A percentile compares a stretch with the other conserved stretches of the same genome.
Conservation (phyloP, 2,329 filamentous ascomycete genomes). For the Claviceps sp. region DNA sequence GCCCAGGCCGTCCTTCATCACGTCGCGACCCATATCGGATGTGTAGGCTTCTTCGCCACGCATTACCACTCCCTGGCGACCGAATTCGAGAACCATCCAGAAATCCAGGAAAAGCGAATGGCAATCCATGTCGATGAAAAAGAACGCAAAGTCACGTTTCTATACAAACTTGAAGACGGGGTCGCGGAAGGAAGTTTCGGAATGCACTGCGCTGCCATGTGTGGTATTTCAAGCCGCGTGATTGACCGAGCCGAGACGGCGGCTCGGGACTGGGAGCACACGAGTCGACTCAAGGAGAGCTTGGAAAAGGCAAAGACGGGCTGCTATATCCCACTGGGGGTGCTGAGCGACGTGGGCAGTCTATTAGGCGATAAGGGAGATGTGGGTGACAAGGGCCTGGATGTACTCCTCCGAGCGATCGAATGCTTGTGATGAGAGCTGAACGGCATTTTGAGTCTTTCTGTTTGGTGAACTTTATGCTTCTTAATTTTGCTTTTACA, state of each 20-base stretch:
- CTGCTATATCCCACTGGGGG: conserved; percentile 70
- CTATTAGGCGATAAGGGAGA: conserved; percentile 48
- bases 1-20: conserved; percentile 97
- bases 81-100: conserved; percentile 80
- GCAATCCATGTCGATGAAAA: conserved; percentile 83
- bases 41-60: conserved; percentile 91
- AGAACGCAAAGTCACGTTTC: conserved; percentile 78
- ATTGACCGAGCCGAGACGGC: conserved; percentile 81
- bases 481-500: background rate
- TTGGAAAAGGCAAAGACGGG: conserved; percentile 68
- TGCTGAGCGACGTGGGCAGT: conserved; percentile 78
- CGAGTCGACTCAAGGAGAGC: conserved; percentile 76
- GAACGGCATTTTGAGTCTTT: too few species aligned
- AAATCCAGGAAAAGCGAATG: conserved; percentile 80
- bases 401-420: conserved; percentile 47
- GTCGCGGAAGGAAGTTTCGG: conserved; percentile 95
- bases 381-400: conserved; percentile 37
- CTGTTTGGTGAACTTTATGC: background rate
- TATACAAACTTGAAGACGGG: conserved; percentile 87
- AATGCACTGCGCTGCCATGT: conserved; percentile 99
- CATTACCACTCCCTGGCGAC: conserved; percentile 91
- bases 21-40: conserved; percentile 82
- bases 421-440: conserved; percentile 33
- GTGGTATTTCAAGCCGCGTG: conserved; percentile 71
- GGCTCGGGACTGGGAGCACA: conserved; percentile 89